Evolutionary conservation across 2,329 filamentous ascomycete genomes (phyloP).

Genomic region (Hypoxylon sp.): DNA sequence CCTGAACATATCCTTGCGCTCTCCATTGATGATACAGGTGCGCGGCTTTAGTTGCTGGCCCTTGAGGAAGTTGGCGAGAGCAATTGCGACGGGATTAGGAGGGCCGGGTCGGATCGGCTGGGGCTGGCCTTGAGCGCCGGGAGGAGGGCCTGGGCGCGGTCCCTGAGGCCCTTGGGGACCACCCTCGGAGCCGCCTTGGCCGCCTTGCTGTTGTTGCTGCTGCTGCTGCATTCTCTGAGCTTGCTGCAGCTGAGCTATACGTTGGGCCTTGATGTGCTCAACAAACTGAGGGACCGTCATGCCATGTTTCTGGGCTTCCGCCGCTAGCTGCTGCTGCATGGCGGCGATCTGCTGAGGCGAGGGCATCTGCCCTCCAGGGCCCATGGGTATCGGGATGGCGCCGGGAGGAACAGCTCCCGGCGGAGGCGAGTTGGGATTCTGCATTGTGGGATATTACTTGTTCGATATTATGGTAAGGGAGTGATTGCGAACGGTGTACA

Average conservation of each 20-base stretch:
- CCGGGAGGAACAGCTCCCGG: slow-evolving; percentile 31
- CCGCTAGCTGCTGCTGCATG: slow-evolving; percentile 83
- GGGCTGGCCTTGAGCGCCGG: slow-evolving; percentile 57
- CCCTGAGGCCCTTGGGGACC: slow-evolving; percentile 46
- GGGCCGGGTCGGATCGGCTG: slow-evolving; percentile 79
- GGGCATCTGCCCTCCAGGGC: slow-evolving; percentile 58
- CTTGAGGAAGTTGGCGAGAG: slow-evolving; percentile 87
- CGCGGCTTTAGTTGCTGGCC: slow-evolving; percentile 85
- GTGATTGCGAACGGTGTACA: background rate
- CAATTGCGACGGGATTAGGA: slow-evolving; percentile 86
- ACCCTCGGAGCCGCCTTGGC: slow-evolving; percentile 46
- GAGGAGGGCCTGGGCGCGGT: slow-evolving; percentile 45
- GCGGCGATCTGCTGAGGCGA: slow-evolving; percentile 83
- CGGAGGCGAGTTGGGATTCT: slow-evolving; percentile 36
- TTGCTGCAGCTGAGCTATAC: slow-evolving; percentile 56
- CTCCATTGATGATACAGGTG: slow-evolving; percentile 92
- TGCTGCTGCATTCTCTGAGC: slow-evolving; percentile 55
- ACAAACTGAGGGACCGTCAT: slow-evolving; percentile 88
- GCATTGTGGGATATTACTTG: slow-evolving; percentile 34
- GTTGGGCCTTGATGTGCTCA: slow-evolving; percentile 69
- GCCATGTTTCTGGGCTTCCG: slow-evolving; percentile 83
- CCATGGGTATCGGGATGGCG: slow-evolving; percentile 47
- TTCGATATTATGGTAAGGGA: background rate
- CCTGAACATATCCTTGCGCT: slow-evolving; percentile 98
- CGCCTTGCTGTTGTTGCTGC: slow-evolving; percentile 54